A percentile compares a stretch with the other conserved stretches of the same genome.
phyloP scores from a whole-genome alignment of 805 yeast species.

The Barnettozyma sucrosica region DNA sequence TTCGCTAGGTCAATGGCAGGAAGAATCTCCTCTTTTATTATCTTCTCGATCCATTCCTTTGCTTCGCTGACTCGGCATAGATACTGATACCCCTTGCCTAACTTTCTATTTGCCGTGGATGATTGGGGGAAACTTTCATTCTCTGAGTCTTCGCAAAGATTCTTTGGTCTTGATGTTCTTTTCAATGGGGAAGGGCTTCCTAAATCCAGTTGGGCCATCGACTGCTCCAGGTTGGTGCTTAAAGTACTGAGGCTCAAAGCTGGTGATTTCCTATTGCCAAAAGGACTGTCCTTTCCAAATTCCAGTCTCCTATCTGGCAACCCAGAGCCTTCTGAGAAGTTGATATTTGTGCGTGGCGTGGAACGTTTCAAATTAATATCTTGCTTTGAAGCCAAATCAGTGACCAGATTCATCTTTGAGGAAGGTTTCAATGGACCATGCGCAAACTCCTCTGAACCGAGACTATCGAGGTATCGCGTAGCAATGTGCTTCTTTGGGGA shows the following conservation, averaged over 20 bases:
- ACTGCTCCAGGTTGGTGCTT: conserved; percentile 12
- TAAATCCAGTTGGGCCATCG: conserved; percentile 19
- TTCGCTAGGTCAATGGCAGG: conserved; percentile 49
- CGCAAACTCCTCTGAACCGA: conserved; percentile 7
- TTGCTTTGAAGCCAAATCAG: background rate
- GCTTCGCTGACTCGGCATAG: conserved; percentile 77
- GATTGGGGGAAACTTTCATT: conserved; percentile 2
- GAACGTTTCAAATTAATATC: background rate
- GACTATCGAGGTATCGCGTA: conserved; percentile 25
- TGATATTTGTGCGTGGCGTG: background rate
- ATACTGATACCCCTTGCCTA: conserved; percentile 61
- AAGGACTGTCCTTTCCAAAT: background rate
- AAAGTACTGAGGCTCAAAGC: background rate
- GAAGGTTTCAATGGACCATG: conserved; percentile 20
- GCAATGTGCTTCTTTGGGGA: conserved; percentile 16
- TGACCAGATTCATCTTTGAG: conserved; percentile 12
- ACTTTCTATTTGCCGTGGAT: conserved; percentile 3
- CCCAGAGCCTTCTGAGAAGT: background rate
- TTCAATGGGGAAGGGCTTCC: conserved; percentile 26
- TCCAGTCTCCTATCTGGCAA: conserved; percentile 5
- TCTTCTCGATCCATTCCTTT: conserved; percentile 70
- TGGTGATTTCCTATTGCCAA: background rate
- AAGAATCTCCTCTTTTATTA: conserved; percentile 53
- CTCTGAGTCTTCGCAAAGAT: background rate
- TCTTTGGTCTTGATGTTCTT: conserved; percentile 8